phyloP scores from a whole-genome alignment of 257 asterid genomes.

The Mitragyna speciosa region DNA sequence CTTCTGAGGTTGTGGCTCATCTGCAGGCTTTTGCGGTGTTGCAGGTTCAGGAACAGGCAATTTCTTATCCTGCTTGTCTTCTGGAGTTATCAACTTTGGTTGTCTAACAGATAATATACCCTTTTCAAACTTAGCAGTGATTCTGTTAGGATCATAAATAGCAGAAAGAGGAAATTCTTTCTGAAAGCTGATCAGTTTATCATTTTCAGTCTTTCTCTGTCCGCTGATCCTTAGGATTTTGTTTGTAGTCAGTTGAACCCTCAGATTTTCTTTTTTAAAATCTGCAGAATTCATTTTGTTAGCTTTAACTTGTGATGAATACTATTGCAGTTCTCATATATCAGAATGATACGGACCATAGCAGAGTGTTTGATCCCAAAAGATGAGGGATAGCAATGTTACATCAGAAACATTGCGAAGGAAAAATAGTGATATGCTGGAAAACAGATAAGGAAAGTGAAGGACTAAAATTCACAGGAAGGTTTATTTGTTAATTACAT shows the following conservation, averaged over 20 bases:
- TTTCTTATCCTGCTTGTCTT: constrained; percentile 20
- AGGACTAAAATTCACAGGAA: no score
- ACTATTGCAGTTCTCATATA: no score
- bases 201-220: constrained; percentile 25
- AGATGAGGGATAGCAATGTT: no score
- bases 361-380: background rate
- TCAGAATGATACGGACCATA: background rate
- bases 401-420: no score
- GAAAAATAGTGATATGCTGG: no score
- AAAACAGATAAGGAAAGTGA: no score
- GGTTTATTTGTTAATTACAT: no score
- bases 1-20: constrained; percentile 4
- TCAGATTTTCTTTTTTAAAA: constrained; percentile 56
- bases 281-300: constrained; percentile 31
- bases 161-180: constrained; percentile 53
- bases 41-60: constrained; percentile 17
- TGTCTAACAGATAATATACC: constrained; percentile 46
- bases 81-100: constrained; percentile 47
- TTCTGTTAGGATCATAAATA: constrained; percentile 44
- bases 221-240: constrained; percentile 59
- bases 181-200: constrained; percentile 40
- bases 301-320: background rate
- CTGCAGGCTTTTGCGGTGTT: constrained; percentile 9
- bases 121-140: constrained; percentile 59
- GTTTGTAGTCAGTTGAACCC: constrained; percentile 45